Conservation (phyloP, 2,329 filamentous ascomycete genomes). For the Knoxdaviesia capensis region DNA sequence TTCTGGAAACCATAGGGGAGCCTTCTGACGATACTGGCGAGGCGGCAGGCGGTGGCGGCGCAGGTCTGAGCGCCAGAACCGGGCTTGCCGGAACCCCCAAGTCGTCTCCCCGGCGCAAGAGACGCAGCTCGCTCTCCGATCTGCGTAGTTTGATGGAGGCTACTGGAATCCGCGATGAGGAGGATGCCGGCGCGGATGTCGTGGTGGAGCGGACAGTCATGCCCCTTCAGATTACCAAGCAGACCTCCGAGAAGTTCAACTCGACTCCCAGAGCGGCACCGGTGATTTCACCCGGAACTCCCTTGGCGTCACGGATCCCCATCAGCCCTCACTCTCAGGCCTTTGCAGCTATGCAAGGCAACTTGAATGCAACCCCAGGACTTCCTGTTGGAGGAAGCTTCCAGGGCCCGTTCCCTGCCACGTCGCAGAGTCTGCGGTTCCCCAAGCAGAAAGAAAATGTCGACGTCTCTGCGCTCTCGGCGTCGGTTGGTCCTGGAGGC, state of each 20-base stretch:
- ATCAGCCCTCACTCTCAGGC: conserved; percentile 23
- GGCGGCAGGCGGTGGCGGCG: background rate
- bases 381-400: no score
- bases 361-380: no score
- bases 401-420: no score
- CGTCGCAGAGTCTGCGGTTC: conserved; percentile 10
- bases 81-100: no score
- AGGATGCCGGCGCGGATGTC: conserved; percentile 1
- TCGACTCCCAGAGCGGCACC: conserved; percentile 18
- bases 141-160: conserved; percentile 49
- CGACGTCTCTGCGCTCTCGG: conserved; percentile 3
- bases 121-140: conserved; percentile 82
- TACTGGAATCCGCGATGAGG: conserved; percentile 24
- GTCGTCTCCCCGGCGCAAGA: conserved; percentile 30
- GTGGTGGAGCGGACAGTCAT: conserved; percentile 12
- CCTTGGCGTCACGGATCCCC: conserved; percentile 26
- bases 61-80: no score
- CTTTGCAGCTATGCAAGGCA: background rate
- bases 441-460: conserved; percentile 30
- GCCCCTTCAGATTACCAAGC: conserved; percentile 30
- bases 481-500: no score
- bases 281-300: no score
- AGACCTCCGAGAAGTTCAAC: conserved; percentile 36
- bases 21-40: conserved; percentile 22
- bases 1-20: conserved; percentile 39